Evolutionary conservation across 805 yeast species (phyloP), one percentile per base, ranked within the genome.

Genomic region (Nakazawaea wickerhamii): DNA sequence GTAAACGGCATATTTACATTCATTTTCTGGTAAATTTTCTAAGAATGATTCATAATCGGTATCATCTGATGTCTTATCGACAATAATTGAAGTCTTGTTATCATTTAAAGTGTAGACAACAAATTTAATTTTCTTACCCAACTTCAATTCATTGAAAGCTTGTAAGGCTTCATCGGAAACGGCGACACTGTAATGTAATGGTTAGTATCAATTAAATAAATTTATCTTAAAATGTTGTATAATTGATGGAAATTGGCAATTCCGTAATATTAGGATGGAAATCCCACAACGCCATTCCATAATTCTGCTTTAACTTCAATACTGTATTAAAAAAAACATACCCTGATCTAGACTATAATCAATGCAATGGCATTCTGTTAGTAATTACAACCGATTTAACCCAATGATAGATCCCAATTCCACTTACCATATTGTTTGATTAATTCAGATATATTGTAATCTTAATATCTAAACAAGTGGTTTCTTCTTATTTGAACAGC

Each of bases 121-220:
- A 63, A 75, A 93, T 73, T 85, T 91, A 72, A 67, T 71, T 71
- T 85, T 85, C 71, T 86, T 87, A 55, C 96, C 96, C 62, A 91
- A 77, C 75, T 93, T 93, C 68, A 93, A 79, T 61, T 90, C 96
- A 65, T 91, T 88, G 83, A 90, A 93, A 46, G 97, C 95, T 54
- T 79, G 72, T 63, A 91, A 76, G 52, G 97, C 88, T 63, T 89
- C 96, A 66, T 91, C 68, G 56, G 84, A 80, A 57, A 84, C 86
- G 52, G 86, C 81, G 61, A 84, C 91, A 71, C 93, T 81, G 26
- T 7, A 10, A 28, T 3, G 45, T 46, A 6, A 20, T 35, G 2
- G 37, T 25, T 39, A 40, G 42, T 37, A 15, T n/a, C 13, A 11
- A 8, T 3, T 28, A n/a, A 21, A 5, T 3, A 10, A 19, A 33